Base-by-base conservation (phyloP, 2,329 filamentous ascomycete genomes). In the Phyllosticta capitalensis region DNA sequence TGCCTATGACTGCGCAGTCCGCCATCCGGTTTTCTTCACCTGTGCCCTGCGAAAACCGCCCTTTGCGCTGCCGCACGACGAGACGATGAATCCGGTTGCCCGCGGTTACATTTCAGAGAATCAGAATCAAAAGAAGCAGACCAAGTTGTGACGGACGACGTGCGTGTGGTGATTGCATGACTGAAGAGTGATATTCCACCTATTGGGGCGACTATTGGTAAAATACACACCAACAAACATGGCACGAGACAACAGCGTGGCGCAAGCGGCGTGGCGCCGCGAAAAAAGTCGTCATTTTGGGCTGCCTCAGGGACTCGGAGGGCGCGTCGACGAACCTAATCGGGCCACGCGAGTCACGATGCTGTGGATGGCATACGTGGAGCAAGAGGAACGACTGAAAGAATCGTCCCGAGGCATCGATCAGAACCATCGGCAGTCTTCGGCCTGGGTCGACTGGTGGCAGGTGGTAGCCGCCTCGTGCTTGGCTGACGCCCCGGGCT, bases 1-100 rank as follows among this genome's bases (percentile, higher is more conserved):
- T 51, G 26, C 33, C 5, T 81, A 80, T 67, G 79, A 87, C 68
- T 76, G 82, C 9, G 83, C 87, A 1, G 78, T 77, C 48, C 75
- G 82, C 24, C 88, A 92, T 64, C 88, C 88, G 0, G 88, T 90
- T 1, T 92, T 92, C 74, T 90, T 91, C 74, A 88, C 87, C 0
- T 76, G 82, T 28, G 78, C 79, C 56, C 73, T 89, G 55, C 81
- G 80, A 61, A 82, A 79, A 65, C 78, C 81, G 2, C 80, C 83
- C 5, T 75, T 79, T 21, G 68, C 74, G 0, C 65, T 77, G 61
- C 52, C 52, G 14, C 38, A 22, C 22, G 51, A 21, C 22, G 54
- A 28, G 9, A 54, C 48, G 7, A 71, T 71, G 62, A 77, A 66
- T 64, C 77, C 77, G 4, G 76, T 74, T 2, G 76, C 76, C 9